phyloP scores from a whole-genome alignment of 257 asterid species.

The Leptodermis oblonga region DNA sequence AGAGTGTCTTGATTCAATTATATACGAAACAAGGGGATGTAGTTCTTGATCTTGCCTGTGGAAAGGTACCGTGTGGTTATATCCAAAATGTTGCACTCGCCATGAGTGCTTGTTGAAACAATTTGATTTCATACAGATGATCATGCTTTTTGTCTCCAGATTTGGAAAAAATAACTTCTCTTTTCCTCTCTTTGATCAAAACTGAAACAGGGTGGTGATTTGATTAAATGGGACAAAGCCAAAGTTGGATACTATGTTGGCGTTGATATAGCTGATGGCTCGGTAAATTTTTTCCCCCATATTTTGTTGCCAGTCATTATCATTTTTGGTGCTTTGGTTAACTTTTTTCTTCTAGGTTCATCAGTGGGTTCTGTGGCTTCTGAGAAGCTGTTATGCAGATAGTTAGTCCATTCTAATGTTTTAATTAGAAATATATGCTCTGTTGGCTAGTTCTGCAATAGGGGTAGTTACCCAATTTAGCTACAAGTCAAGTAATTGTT shows the following conservation, averaged over 20 bases:
- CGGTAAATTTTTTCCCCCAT: slow-evolving; percentile 41
- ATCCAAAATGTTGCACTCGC: neutral
- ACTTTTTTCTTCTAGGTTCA: neutral
- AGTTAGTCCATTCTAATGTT: neutral
- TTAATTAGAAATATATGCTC: neutral
- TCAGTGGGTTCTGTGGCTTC: neutral
- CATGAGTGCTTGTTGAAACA: neutral
- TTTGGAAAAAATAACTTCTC: neutral
- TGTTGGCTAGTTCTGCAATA: no score
- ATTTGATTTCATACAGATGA: no score
- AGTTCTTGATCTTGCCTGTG: slow-evolving; percentile 96
- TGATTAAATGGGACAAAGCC: slow-evolving; percentile 98
- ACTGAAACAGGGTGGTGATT: slow-evolving; percentile 84
- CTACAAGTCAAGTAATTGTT: neutral
- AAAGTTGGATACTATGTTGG: no score
- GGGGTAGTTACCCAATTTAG: neutral
- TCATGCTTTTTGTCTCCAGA: neutral
- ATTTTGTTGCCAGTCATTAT: neutral
- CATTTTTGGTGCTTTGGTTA: neutral
- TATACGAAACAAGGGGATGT: slow-evolving; percentile 79
- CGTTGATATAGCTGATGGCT: slow-evolving; percentile 92
- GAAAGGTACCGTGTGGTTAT: slow-evolving; percentile 53
- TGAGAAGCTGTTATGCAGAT: neutral
- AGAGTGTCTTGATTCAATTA: slow-evolving; percentile 89
- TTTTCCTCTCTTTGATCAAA: neutral